Percentiles rank a stretch among this genome's conserved stretches.
These are phyloP conservation scores for Solanum pinnatisectum DNA, from an alignment of 257 asterid genomes.

Conservation along the genomic window DNA sequence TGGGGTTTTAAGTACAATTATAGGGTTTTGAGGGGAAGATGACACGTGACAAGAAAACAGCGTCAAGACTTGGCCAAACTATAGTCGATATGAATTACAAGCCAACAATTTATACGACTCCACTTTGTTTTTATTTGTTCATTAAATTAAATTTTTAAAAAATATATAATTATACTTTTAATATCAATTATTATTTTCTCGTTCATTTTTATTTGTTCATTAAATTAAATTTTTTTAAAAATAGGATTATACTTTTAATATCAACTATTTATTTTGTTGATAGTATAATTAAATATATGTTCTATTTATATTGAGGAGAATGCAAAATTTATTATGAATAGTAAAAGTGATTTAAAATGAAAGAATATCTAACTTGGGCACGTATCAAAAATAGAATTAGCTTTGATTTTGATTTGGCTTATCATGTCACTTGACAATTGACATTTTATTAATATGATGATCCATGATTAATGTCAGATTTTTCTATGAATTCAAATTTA, in stretches of 20 bases:
- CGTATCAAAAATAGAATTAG: not conserved
- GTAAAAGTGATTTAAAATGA: not conserved
- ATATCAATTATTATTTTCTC: too few relatives aligned
- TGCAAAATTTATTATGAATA: not conserved
- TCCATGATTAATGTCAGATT: not conserved
- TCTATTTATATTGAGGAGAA: not conserved
- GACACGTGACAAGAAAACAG: constrained; percentile 1
- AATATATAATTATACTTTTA: not conserved
- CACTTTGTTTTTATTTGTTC: not conserved
- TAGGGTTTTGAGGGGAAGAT: not conserved
- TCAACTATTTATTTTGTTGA: not conserved
- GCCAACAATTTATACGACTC: not conserved
- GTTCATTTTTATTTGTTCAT: not conserved
- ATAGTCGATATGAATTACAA: not conserved
- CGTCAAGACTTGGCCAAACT: not conserved
- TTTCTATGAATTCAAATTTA: too few relatives aligned
- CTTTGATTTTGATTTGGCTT: not conserved
- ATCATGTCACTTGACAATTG: not conserved
- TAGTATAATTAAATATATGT: not conserved
- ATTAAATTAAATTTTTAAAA: too few relatives aligned
- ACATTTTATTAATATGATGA: not conserved
- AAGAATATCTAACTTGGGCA: too few relatives aligned
- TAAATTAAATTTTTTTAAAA: too few relatives aligned
- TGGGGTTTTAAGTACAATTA: not conserved
- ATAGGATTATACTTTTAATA: not conserved